Percentiles rank a stretch among this genome's conserved stretches.
These are phyloP conservation scores for Agmasoma carcini DNA, from an alignment of 371 early-diverging fungal genomes.

Conservation along the genomic window DNA sequence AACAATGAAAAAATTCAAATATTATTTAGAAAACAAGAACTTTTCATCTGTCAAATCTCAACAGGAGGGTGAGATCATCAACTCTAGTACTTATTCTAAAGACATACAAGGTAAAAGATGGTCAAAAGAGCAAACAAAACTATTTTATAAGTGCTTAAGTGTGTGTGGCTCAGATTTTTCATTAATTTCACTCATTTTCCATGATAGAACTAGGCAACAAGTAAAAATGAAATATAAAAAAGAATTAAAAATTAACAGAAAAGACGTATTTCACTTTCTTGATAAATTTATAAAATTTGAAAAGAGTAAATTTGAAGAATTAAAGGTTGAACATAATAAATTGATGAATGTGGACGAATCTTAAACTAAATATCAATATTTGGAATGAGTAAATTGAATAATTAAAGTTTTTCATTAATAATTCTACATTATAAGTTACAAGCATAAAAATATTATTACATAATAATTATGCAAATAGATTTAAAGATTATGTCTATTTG, in stretches of 20 bases:
- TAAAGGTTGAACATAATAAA: conserved; percentile 6
- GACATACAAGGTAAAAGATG: conserved; percentile 22
- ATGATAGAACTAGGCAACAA: conserved; percentile 44
- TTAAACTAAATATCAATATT: too few species aligned
- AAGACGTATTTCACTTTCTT: conserved; percentile 20
- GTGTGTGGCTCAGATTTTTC: conserved; percentile 52
- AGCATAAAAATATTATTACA: too few species aligned
- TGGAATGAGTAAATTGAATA: too few species aligned
- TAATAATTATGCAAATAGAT: too few species aligned
- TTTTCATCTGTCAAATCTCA: too few species aligned
- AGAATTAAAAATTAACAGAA: conserved; percentile 40
- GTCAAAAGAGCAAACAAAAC: conserved; percentile 46
- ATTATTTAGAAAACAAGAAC: too few species aligned
- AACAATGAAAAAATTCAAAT: too few species aligned
- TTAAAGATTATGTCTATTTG: too few species aligned
- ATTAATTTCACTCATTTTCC: conserved; percentile 43
- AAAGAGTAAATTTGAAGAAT: conserved; percentile 1
- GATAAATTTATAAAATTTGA: conserved; percentile 28
- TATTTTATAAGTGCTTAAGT: conserved; percentile 47
- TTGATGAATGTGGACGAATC: too few species aligned
- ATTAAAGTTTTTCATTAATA: too few species aligned
- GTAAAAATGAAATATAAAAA: conserved; percentile 47
- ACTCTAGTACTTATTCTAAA: conserved; percentile 46
- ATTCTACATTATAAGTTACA: too few species aligned
- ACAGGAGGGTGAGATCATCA: conserved; percentile 42